A percentile compares a stretch with the other conserved stretches of the same genome.
phyloP scores from a whole-genome alignment of 2,329 filamentous ascomycete species.

The Colletotrichum lentis region DNA sequence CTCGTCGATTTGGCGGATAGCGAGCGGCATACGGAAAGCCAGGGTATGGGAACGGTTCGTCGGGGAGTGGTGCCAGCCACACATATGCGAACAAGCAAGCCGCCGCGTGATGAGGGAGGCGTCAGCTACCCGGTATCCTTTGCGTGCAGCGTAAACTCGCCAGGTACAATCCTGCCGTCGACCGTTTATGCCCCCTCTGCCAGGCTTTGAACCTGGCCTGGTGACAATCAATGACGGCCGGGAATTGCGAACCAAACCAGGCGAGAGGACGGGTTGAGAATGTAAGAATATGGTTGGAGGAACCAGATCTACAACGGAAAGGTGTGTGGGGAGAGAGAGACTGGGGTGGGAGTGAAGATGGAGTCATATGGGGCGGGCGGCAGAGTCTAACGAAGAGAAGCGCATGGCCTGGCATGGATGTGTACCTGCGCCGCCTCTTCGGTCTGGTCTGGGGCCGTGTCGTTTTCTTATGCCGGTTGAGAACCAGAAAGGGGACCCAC shows the following conservation, averaged over 20 bases:
- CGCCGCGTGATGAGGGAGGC: slow-evolving; percentile 9
- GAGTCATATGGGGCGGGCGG: slow-evolving; percentile 18
- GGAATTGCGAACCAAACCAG: background rate
- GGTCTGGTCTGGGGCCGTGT: background rate
- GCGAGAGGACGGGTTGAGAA: slow-evolving; percentile 4
- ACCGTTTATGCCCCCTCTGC: slow-evolving; percentile 1
- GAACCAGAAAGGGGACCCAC: background rate
- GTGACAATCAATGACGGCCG: background rate
- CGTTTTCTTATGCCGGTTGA: background rate
- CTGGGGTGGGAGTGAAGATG: slow-evolving; percentile 14
- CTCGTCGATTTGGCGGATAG: slow-evolving; percentile 18
- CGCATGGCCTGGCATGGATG: slow-evolving; percentile 9
- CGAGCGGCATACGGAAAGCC: slow-evolving; percentile 33
- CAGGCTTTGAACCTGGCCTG: background rate
- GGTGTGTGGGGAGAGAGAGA: slow-evolving; percentile 6
- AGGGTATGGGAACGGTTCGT: slow-evolving; percentile 25
- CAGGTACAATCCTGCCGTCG: background rate
- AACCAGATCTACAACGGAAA: slow-evolving; percentile 10
- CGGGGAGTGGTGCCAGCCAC: slow-evolving; percentile 23
- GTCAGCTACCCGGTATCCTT: slow-evolving; percentile 1
- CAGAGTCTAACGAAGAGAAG: slow-evolving; percentile 8
- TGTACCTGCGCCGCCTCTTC: slow-evolving; percentile 19
- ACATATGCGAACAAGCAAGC: background rate
- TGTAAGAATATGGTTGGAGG: slow-evolving; percentile 25
- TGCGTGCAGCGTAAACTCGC: background rate